Base-by-base conservation (phyloP, 495 filamentous ascomycete species). In the Apiosordaria backusii region DNA sequence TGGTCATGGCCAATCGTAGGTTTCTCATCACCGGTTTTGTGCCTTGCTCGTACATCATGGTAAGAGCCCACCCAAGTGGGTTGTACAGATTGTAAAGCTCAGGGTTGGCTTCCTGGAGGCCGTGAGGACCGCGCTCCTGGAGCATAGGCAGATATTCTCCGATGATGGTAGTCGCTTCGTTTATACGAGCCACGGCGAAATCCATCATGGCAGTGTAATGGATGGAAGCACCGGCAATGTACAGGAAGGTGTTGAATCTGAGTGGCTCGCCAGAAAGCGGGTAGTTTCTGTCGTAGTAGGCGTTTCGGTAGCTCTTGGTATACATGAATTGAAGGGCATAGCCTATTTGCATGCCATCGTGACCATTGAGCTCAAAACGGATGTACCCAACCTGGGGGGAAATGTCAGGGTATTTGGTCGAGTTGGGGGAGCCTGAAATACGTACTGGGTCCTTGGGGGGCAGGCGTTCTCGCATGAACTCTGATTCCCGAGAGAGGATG, bases 261-360 rank as follows among this genome's bases (percentile, higher is more conserved):
- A 74, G 29, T 54, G 27, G 21, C 0, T 27, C 29, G 15, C 67
- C 65, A 50, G 60, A 3, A 3, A 70, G 57, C 13, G 70, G 61
- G 1, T 24, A 9, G 15, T 60, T n/a, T 18, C 52, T 57, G 22
- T 22, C 10, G 52, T 57, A 22, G 10, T 19, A 50, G 57, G 15
- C 25, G 18, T 53, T 23, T 50, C 21, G 57, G 57, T 61, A 64
- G 68, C 65, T 29, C 26, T 71, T 59, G 29, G 57, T 45, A 55
- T 76, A 76, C 66, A 76, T 73, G 35, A 68, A 76, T 1, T 64
- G 24, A 1, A 76, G 53, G 3, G 60, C 71, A 16, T 55, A 27
- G 4, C n/a, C 61, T 22, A 75, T 53, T 21, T 63, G 63, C 18
- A n/a, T 21, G 4, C 22, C 15, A 35, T 57, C 10, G 40, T 70